Evolutionary conservation across 805 yeast genomes (phyloP).

Genomic region (Wickerhamomyces chambardii): DNA sequence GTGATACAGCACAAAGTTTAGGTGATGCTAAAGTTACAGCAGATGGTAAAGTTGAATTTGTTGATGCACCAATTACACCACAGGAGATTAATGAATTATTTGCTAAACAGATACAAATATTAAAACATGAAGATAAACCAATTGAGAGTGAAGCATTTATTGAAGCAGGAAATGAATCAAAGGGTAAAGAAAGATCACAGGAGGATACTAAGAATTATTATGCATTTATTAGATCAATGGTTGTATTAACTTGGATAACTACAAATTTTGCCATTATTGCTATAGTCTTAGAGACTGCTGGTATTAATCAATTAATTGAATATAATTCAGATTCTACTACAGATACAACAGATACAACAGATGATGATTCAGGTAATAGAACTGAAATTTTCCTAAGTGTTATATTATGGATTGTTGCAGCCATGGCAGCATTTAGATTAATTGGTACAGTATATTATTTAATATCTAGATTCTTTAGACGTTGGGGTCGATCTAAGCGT

Average conservation of each 20-base stretch:
- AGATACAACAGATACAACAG: no score
- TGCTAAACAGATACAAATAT: slow-evolving; percentile 48
- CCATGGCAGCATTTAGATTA: slow-evolving; percentile 77
- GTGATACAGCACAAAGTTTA: slow-evolving; percentile 63
- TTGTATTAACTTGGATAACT: slow-evolving; percentile 84
- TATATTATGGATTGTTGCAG: slow-evolving; percentile 89
- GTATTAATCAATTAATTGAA: slow-evolving; percentile 38
- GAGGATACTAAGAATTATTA: slow-evolving; percentile 73
- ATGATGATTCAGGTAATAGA: slow-evolving; percentile 25
- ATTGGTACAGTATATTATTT: slow-evolving; percentile 59
- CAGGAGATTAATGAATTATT: slow-evolving; percentile 74
- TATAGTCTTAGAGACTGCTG: slow-evolving; percentile 79
- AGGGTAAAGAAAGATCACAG: slow-evolving; percentile 24
- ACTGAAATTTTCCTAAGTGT: slow-evolving; percentile 70
- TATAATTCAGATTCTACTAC: slow-evolving; percentile 13
- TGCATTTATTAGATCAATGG: slow-evolving; percentile 83
- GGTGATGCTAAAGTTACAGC: slow-evolving; percentile 75
- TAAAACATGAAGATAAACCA: slow-evolving; percentile 29
- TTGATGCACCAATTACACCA: slow-evolving; percentile 67
- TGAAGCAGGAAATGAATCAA: slow-evolving; percentile 20
- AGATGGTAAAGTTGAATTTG: slow-evolving; percentile 52
- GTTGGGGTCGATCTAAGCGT: no score
- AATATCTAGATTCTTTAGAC: not conserved
- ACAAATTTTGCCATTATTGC: slow-evolving; percentile 79
- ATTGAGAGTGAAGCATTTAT: slow-evolving; percentile 12